Evolutionary conservation across 2,329 filamentous ascomycete species (phyloP), one percentile per base, ranked within the genome.

Genomic region (Didymosphaeria variabile): DNA sequence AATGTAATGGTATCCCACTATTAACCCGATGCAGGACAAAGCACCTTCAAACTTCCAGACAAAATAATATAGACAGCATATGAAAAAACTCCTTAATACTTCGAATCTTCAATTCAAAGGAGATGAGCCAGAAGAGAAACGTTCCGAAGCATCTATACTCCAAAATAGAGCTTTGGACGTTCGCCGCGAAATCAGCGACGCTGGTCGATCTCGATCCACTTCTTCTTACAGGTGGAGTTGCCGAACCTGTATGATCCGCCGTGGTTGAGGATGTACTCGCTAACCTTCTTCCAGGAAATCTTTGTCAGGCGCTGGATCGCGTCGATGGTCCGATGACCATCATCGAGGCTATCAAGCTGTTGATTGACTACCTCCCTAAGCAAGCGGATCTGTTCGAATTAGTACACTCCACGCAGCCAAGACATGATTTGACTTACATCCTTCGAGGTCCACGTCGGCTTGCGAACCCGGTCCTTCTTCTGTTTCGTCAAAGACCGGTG

Each of bases 401-500:
- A 72, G 66, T 36, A 55, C 49, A 3, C 26, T 9, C 17, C 44
- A 21, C n/a, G 10, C 21, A 44, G 34, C 9, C 15, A 45, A 15
- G 10, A 12, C 46, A 9, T 31, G 21, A n/a, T 15, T 38, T 4
- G 17, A 83, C 90, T 84, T 77, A 92, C 90, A 78, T 93, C 90
- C 1, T 80, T 77, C 0, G 81, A 79, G 0, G 75, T 81, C 90
- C 90, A 93, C 59, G 84, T 77, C 0, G 91, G 90, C 74, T 86
- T 88, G 8, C 91, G 82, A 2, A 91, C 85, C 6, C 91, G 82
- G 59, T 87, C 82, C 36, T 84, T 81, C 67, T 87, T 87, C 13
- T 79, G 77, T 79, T 91, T 92, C 8, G 87, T 91, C 68, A 92
- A 75, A 2, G 84, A 87, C 5, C 91, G 82, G 67, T 86, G 88